Conservation (phyloP, 306 rosid species). For the Luffa acutangula region DNA sequence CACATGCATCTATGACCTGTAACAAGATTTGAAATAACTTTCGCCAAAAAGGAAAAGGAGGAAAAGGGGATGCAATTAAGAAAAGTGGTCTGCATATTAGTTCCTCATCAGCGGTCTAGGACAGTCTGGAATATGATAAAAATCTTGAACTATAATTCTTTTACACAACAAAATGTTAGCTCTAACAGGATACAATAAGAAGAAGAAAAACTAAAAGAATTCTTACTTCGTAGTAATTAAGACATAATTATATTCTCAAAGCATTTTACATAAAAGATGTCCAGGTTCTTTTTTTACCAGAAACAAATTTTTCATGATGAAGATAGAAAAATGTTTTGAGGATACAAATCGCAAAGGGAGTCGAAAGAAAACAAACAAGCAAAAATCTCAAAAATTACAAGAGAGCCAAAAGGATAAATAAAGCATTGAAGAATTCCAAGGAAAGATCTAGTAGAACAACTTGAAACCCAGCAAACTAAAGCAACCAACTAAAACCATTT, state of each 20-base stretch:
- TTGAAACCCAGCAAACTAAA: too few species aligned
- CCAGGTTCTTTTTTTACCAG: too few species aligned
- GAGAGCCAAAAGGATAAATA: too few species aligned
- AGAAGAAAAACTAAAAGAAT: neutral
- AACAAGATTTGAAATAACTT: neutral
- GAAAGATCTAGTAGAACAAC: neutral
- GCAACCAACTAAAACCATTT: too few species aligned
- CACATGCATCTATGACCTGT: conserved; percentile 97
- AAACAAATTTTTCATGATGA: too few species aligned
- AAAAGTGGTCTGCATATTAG: neutral
- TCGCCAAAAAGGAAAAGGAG: neutral
- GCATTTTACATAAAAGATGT: neutral
- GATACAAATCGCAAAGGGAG: too few species aligned
- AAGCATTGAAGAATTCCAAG: neutral
- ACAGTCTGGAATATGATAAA: neutral
- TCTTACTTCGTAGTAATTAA: neutral
- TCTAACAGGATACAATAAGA: neutral
- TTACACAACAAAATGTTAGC: neutral
- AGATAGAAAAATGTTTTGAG: too few species aligned
- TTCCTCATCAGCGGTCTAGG: neutral
- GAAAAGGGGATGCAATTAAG: neutral
- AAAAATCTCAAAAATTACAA: too few species aligned
- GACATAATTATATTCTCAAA: neutral
- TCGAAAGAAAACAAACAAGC: too few species aligned
- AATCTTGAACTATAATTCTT: neutral